Conservation (phyloP, 257 asterid species). For the Fraxinus quadrangulata region DNA sequence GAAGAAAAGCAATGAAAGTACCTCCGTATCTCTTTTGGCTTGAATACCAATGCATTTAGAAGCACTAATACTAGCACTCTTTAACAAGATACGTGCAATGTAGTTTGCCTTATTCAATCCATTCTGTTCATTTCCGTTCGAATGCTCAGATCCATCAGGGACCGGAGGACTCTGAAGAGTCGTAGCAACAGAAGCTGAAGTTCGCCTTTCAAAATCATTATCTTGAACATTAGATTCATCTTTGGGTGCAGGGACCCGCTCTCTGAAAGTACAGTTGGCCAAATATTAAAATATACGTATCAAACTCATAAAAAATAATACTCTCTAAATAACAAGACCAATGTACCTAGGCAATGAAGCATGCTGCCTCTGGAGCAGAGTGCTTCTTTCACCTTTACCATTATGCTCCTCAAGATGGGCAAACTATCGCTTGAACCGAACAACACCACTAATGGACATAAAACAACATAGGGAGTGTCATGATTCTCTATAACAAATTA, state of each 20-base stretch:
- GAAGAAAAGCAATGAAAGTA: slow-evolving; percentile 26
- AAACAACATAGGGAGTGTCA: slow-evolving; percentile 19
- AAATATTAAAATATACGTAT: neutral
- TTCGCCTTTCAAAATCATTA: slow-evolving; percentile 55
- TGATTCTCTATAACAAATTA: slow-evolving; percentile 9
- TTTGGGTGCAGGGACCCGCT: slow-evolving; percentile 82
- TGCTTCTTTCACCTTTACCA: slow-evolving; percentile 83
- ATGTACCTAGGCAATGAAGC: slow-evolving; percentile 84
- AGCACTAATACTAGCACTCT: slow-evolving; percentile 92
- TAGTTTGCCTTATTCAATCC: slow-evolving; percentile 49
- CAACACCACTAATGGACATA: slow-evolving; percentile 70
- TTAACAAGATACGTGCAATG: slow-evolving; percentile 84
- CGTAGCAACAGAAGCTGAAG: slow-evolving; percentile 68
- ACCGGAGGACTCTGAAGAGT: slow-evolving; percentile 64
- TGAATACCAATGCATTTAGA: slow-evolving; percentile 78
- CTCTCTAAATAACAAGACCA: neutral
- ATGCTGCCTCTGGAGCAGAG: slow-evolving; percentile 76
- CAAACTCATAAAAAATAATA: neutral
- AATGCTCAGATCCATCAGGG: slow-evolving; percentile 41
- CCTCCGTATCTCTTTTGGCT: slow-evolving; percentile 59
- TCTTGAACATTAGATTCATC: slow-evolving; percentile 48
- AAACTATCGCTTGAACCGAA: slow-evolving; percentile 92
- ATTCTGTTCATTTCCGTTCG: slow-evolving; percentile 34
- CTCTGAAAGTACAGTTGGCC: slow-evolving; percentile 45
- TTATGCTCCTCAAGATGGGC: slow-evolving; percentile 92